Conservation (phyloP, 441 rosid species). For the Corymbia calophylla region DNA sequence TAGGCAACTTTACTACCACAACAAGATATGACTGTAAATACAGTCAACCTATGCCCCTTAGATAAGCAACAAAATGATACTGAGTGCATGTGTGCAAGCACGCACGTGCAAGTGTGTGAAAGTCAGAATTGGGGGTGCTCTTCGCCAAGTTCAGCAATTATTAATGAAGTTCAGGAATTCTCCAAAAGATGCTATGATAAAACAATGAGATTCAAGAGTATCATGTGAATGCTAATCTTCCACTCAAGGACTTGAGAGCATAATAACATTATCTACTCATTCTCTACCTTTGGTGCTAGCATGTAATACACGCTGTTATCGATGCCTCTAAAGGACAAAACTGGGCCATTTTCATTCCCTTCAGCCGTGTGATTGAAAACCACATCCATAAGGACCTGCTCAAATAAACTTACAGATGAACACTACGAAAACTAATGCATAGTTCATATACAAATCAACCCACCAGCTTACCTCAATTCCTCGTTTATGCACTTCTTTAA, state of each 20-base stretch:
- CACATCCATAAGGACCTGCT: conserved; percentile 92
- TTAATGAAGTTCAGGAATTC: background rate
- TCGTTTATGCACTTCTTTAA: conserved; percentile 89
- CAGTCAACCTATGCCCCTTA: background rate
- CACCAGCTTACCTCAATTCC: conserved; percentile 76
- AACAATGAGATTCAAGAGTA: background rate
- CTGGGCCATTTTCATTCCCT: conserved; percentile 93
- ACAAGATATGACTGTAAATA: background rate
- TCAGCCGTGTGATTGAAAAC: conserved; percentile 98
- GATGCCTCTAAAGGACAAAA: conserved; percentile 81
- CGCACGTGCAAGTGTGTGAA: background rate
- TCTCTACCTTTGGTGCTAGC: conserved; percentile 91
- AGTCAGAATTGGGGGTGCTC: background rate
- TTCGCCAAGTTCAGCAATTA: background rate
- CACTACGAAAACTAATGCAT: background rate
- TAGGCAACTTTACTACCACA: background rate
- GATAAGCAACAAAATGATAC: background rate
- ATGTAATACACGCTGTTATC: conserved; percentile 93
- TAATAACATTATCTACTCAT: background rate
- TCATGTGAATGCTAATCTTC: background rate
- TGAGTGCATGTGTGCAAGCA: background rate
- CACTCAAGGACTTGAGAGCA: background rate
- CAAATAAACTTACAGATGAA: conserved; percentile 14
- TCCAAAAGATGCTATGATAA: background rate
- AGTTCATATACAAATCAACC: background rate